Evolutionary conservation across 2,329 filamentous ascomycete species (phyloP), one percentile per base, ranked within the genome.

Genomic region (Arachnomyces sp.): DNA sequence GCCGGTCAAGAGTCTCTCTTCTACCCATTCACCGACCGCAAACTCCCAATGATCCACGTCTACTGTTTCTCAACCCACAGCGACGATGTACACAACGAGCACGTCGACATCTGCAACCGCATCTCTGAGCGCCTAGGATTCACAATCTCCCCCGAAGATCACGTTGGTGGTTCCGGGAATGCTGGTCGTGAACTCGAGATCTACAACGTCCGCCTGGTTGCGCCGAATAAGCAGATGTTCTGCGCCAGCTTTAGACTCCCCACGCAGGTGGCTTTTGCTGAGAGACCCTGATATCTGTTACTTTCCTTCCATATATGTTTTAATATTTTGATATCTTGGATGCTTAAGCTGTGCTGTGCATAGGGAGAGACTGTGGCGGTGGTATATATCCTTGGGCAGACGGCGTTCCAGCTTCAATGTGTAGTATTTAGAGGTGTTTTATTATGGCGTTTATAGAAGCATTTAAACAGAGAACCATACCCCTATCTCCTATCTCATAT

Each of bases 201-300:
- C 4, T 66, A 67, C 42, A 76, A 79, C 59, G 87, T 96, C 28
- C 75, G 92, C 48, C 80, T 93, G 50, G 92, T 98, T 40, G 85
- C 88, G 43, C 92, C 92, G 4, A 82, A 86, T 56, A 98, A 98
- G 72, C 77, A 83, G 57, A 95, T 95, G 89, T 96, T 90, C 63
- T 96, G 92, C 61, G 90, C 87, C 20, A 93, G 80, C 50, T 96
- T 98, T 65, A 77, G 88, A 46, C 59, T 98, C 44, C 92, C 92
- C 2, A 65, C 70, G 28, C 79, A 85, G 52, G 85, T 95, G 4
- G 92, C 89, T 11, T 95, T 94, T 66, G 55, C 50, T 17, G 54
- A 57, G 36, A 25, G 20, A 25, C 5, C 20, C 9, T 25, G 20
- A 25, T 25, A 5, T 25, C 20, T 25, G 20, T 25, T 25, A 9